phyloP scores from a whole-genome alignment of 169 alveolate species.

The Plasmodium vivax region DNA sequence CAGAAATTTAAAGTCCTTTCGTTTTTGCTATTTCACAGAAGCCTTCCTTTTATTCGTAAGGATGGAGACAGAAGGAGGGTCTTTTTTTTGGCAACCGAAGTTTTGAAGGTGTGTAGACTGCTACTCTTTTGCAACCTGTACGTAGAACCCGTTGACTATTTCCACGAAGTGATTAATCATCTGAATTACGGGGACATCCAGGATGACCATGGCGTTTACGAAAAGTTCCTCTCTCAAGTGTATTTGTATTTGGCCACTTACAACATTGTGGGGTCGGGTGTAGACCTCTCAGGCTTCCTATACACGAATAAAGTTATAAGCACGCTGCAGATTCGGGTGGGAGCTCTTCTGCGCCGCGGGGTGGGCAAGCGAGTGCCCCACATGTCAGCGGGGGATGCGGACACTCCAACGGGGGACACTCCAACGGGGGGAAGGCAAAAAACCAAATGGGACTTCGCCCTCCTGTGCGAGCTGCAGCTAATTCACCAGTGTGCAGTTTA shows the following conservation, averaged over 20 bases:
- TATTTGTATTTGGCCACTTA: slow-evolving; percentile 48
- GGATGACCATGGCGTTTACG: background rate
- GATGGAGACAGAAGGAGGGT: background rate
- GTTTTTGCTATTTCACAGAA: slow-evolving; percentile 35
- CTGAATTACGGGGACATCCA: background rate
- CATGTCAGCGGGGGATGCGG: too few species aligned
- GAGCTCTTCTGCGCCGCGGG: background rate
- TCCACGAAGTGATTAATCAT: slow-evolving; percentile 46
- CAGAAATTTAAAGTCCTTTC: slow-evolving; percentile 40
- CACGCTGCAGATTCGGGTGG: slow-evolving; percentile 20
- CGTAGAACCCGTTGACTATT: slow-evolving; percentile 67
- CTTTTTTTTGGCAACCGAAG: slow-evolving; percentile 18
- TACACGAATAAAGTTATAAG: slow-evolving; percentile 30
- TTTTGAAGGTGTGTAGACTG: slow-evolving; percentile 22
- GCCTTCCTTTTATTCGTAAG: slow-evolving; percentile 29
- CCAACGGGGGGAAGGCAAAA: background rate
- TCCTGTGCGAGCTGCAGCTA: slow-evolving; percentile 25
- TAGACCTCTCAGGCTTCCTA: slow-evolving; percentile 54
- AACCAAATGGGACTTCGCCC: slow-evolving; percentile 6
- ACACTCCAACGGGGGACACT: too few species aligned
- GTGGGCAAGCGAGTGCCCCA: background rate
- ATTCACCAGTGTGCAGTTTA: slow-evolving; percentile 38
- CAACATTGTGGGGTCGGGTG: background rate
- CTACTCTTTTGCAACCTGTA: slow-evolving; percentile 42
- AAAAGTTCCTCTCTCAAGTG: slow-evolving; percentile 38